Evolutionary conservation across 805 yeast species (phyloP).

Genomic region (Cyberlindnera meyerae): DNA sequence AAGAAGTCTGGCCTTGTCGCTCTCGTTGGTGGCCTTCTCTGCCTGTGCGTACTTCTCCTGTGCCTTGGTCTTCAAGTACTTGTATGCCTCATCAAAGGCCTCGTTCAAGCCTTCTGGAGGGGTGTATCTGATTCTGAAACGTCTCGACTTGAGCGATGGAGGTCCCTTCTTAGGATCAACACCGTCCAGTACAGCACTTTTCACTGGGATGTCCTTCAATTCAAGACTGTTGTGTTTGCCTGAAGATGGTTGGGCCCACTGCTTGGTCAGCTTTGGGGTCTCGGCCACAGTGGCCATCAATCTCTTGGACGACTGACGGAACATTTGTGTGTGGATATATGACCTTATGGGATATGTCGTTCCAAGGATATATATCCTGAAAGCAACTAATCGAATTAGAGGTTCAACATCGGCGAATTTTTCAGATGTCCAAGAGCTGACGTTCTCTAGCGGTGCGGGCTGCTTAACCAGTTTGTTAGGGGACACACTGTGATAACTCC

Average conservation of each 20-base stretch:
- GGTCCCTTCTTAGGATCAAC: slow-evolving; percentile 41
- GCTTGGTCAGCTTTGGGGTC: slow-evolving; percentile 6
- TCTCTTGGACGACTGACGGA: slow-evolving; percentile 13
- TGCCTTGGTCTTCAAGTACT: slow-evolving; percentile 47
- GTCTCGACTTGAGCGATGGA: slow-evolving; percentile 39
- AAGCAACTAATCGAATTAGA: too few relatives aligned
- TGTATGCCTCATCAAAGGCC: slow-evolving; percentile 66
- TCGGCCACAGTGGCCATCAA: slow-evolving; percentile 7
- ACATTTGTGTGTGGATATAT: slow-evolving; percentile 12
- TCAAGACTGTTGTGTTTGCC: slow-evolving; percentile 21
- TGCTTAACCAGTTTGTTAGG: too few relatives aligned
- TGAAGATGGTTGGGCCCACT: slow-evolving; percentile 9
- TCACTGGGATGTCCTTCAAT: slow-evolving; percentile 14
- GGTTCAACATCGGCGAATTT: slow-evolving; percentile 6
- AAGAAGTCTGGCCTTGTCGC: slow-evolving; percentile 31
- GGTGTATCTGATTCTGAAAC: slow-evolving; percentile 47
- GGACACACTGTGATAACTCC: too few relatives aligned
- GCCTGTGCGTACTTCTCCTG: slow-evolving; percentile 36
- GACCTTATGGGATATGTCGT: too few relatives aligned
- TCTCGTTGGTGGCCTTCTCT: slow-evolving; percentile 12
- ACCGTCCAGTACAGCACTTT: slow-evolving; percentile 31
- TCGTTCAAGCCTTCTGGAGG: slow-evolving; percentile 69
- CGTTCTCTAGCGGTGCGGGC: too few relatives aligned
- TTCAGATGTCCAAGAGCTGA: too few relatives aligned
- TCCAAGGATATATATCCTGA: too few relatives aligned